Percentiles rank a stretch among this genome's conserved stretches.
These are phyloP conservation scores for Vitis hybrid DNA, from an alignment of 177 flowering plant species.

Conservation along the genomic window DNA sequence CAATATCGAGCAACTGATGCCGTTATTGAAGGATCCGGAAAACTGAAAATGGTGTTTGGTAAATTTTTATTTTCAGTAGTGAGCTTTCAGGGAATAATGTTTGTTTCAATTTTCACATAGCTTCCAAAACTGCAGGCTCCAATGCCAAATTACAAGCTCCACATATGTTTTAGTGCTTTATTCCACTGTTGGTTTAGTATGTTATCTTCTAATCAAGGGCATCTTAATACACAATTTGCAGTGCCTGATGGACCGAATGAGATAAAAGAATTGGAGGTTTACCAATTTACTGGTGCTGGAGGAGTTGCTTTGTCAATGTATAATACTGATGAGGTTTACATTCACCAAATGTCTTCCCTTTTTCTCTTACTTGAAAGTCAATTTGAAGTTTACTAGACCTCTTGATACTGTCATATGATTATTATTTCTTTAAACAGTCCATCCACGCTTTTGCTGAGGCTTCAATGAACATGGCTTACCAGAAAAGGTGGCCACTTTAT, in stretches of 20 bases:
- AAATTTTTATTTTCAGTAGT: background rate
- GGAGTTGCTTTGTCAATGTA: slow-evolving; percentile 95
- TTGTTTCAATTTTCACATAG: background rate
- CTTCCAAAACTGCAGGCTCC: too few species aligned
- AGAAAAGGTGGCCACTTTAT: slow-evolving; percentile 98
- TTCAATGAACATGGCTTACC: slow-evolving; percentile 82
- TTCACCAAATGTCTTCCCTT: slow-evolving; percentile 14
- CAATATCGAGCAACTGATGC: slow-evolving; percentile 92
- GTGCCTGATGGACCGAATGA: slow-evolving; percentile 66
- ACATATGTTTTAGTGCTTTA: background rate
- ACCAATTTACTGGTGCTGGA: slow-evolving; percentile 78
- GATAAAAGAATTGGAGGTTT: slow-evolving; percentile 74
- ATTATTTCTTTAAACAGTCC: slow-evolving; percentile 48
- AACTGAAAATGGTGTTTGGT: slow-evolving; percentile 15
- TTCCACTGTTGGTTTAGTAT: background rate
- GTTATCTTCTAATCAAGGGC: background rate
- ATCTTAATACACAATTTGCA: slow-evolving; percentile 24
- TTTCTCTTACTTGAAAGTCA: background rate
- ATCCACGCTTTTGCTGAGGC: slow-evolving; percentile 92
- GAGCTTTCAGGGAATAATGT: background rate
- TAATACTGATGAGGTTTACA: slow-evolving; percentile 89
- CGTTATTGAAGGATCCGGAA: slow-evolving; percentile 84
- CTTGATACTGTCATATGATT: too few species aligned
- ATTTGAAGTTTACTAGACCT: too few species aligned
- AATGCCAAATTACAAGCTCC: too few species aligned